Percentiles rank a stretch among this genome's conserved stretches.
These are phyloP conservation scores for Kwoniella dejecticola DNA, from an alignment of 768 basidiomycete species.

Conservation along the genomic window DNA sequence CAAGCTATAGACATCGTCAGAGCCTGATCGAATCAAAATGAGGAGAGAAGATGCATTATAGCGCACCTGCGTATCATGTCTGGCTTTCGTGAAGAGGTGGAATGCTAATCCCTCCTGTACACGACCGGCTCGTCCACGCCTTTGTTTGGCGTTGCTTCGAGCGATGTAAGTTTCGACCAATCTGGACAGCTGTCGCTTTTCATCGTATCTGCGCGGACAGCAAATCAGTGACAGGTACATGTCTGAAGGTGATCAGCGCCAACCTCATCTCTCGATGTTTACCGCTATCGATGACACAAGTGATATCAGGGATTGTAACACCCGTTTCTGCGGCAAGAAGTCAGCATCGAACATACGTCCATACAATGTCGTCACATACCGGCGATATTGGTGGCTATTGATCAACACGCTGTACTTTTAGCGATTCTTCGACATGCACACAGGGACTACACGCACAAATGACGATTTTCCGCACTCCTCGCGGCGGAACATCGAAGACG, in stretches of 20 bases:
- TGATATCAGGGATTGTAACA: conserved; percentile 96
- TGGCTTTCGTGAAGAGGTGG: conserved; percentile 86
- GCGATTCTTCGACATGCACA: too few relatives aligned
- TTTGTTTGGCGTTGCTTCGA: conserved; percentile 82
- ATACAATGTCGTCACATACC: conserved; percentile 8
- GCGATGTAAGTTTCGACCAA: conserved; percentile 89
- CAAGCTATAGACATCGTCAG: too few relatives aligned
- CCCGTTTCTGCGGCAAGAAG: conserved; percentile 74
- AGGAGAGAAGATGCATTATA: background rate
- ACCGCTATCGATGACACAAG: conserved; percentile 91
- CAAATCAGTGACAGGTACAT: background rate
- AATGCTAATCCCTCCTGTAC: conserved; percentile 87
- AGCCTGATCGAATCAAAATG: too few relatives aligned
- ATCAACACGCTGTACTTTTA: background rate
- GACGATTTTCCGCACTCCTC: conserved; percentile 85
- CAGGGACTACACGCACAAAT: conserved; percentile 63
- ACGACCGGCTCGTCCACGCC: conserved; percentile 82
- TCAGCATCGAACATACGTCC: background rate
- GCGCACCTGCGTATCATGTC: conserved; percentile 74
- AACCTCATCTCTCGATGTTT: conserved; percentile 90
- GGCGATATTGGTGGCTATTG: conserved; percentile 39
- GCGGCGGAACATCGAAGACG: conserved; percentile 84
- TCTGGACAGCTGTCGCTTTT: conserved; percentile 92
- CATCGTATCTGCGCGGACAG: conserved; percentile 70
- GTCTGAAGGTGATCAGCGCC: background rate